phyloP scores from a whole-genome alignment of 768 basidiomycete genomes.

The Amanita rubescens region DNA sequence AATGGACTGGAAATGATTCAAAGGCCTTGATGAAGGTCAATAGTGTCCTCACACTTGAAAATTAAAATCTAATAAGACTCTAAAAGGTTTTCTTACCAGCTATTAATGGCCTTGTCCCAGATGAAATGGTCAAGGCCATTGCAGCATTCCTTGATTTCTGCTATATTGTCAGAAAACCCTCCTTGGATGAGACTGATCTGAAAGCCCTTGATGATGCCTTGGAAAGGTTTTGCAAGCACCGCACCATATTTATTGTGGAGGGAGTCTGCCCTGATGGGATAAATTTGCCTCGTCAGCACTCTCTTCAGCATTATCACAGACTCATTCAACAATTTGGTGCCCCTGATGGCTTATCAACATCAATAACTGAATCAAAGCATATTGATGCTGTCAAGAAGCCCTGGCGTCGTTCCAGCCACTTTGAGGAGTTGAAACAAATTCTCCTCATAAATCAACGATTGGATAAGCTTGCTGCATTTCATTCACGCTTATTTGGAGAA shows the following conservation, averaged over 20 bases:
- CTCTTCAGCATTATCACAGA: background rate
- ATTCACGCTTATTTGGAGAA: too few species aligned
- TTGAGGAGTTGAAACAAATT: constrained; percentile 7
- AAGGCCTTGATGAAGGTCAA: constrained; percentile 17
- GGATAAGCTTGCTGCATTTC: constrained; percentile 7
- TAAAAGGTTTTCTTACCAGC: constrained; percentile 11
- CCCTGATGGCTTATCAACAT: background rate
- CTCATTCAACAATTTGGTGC: constrained; percentile 1
- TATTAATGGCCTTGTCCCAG: constrained; percentile 11
- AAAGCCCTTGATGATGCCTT: constrained; percentile 17
- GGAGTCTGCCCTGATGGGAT: background rate
- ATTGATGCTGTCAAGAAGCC: constrained; percentile 7
- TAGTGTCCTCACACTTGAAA: background rate
- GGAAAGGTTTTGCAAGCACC: constrained; percentile 20
- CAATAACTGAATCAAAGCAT: constrained; percentile 2
- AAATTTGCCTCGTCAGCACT: background rate
- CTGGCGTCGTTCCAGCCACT: constrained; percentile 1
- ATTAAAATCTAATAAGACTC: too few species aligned
- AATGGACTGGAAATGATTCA: constrained; percentile 15
- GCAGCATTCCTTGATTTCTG: constrained; percentile 27
- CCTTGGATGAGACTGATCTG: constrained; percentile 21
- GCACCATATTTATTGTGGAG: constrained; percentile 21
- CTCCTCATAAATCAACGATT: constrained; percentile 8
- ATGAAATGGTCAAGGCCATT: constrained; percentile 8
- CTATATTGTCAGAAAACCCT: constrained; percentile 20